These are phyloP conservation scores for Stephanodiscus triporus DNA, from an alignment of 108 stramenopile genomes.

Conservation along the genomic window DNA sequence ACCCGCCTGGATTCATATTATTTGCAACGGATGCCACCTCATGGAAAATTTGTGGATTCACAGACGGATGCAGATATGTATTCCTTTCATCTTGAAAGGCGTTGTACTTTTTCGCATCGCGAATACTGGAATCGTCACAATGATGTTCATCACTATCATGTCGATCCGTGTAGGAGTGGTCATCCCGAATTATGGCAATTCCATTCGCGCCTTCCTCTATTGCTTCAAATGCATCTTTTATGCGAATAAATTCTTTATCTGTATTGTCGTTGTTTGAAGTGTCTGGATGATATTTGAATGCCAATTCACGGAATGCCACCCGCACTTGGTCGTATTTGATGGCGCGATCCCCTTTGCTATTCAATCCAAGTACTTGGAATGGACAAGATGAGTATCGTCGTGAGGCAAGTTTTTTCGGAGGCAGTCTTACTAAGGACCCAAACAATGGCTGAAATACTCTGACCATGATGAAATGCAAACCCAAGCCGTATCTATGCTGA, in stretches of 20 bases:
- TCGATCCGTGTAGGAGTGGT: background rate
- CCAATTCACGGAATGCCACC: conserved; percentile 34
- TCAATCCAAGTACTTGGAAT: conserved; percentile 34
- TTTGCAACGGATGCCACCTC: conserved; percentile 33
- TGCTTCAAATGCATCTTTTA: conserved; percentile 40
- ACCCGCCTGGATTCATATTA: conserved; percentile 42
- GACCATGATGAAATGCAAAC: background rate
- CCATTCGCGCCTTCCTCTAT: conserved; percentile 35
- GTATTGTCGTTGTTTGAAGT: background rate
- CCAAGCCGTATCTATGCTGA: too few species aligned
- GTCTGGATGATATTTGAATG: conserved; percentile 43
- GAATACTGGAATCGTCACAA: background rate
- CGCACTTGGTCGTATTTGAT: conserved; percentile 27
- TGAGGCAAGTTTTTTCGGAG: background rate
- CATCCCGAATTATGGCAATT: conserved; percentile 22
- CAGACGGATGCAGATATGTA: conserved; percentile 30
- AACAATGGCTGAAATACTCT: background rate
- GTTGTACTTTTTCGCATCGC: conserved; percentile 5
- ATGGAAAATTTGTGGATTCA: conserved; percentile 37
- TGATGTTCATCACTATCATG: background rate
- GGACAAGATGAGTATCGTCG: conserved; percentile 30
- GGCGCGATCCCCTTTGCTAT: background rate
- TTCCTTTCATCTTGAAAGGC: conserved; percentile 8
- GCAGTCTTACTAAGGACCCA: background rate
- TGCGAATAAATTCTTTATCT: conserved; percentile 15